Evolutionary conservation across 2,329 filamentous ascomycete species (phyloP).

Genomic region (Calonectria pseudoturangicola): DNA sequence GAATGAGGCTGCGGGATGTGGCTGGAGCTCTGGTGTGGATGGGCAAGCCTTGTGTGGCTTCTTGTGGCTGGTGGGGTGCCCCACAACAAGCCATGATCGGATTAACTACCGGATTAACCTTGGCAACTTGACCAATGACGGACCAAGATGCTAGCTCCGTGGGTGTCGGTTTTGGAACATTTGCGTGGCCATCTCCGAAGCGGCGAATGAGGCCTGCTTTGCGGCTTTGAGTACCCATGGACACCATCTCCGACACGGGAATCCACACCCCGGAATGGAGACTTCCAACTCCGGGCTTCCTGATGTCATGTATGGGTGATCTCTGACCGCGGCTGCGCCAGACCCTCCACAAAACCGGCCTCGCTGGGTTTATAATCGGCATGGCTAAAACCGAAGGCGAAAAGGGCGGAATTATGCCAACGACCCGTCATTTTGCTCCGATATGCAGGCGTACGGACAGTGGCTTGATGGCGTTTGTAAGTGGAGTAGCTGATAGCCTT

Average conservation of each 20-base stretch:
- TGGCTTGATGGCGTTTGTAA: not conserved
- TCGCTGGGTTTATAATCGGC: not conserved
- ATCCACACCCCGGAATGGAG: not conserved
- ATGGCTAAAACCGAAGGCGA: constrained; percentile 5
- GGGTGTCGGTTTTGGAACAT: constrained; percentile 51
- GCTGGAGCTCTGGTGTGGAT: constrained; percentile 33
- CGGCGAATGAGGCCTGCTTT: not conserved
- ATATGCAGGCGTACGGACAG: not conserved
- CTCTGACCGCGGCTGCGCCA: too few relatives aligned
- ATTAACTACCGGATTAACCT: constrained; percentile 49
- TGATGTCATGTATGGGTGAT: not conserved
- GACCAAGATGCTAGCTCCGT: constrained; percentile 13
- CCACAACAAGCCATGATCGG: constrained; percentile 33
- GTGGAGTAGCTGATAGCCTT: not conserved
- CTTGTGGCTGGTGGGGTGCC: not conserved
- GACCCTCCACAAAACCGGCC: too few relatives aligned
- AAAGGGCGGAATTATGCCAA: constrained; percentile 14
- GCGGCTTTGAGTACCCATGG: constrained; percentile 34
- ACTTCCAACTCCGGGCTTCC: constrained; percentile 1
- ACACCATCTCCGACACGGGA: constrained; percentile 40
- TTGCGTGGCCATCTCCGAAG: constrained; percentile 38
- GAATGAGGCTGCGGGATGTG: constrained; percentile 51
- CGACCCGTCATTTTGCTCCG: not conserved
- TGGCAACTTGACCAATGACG: constrained; percentile 1
- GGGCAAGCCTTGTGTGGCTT: constrained; percentile 24